A percentile compares a stretch with the other conserved stretches of the same genome.
These are phyloP conservation scores for Cucumis variabilis DNA, from an alignment of 331 rosid species.

Conservation along the genomic window DNA sequence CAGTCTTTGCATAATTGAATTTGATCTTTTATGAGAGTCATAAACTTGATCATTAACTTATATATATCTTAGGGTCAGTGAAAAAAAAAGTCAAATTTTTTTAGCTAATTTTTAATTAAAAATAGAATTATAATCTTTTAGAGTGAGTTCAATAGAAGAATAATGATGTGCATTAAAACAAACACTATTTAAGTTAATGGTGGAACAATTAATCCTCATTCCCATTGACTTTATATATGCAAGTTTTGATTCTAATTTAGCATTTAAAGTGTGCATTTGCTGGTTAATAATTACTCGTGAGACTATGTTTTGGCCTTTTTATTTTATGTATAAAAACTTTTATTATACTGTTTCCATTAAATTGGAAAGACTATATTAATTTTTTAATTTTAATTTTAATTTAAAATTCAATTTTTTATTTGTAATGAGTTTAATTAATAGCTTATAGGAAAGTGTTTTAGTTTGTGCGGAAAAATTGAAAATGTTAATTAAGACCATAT, in stretches of 20 bases:
- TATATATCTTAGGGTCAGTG: not conserved
- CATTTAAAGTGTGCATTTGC: constrained; percentile 12
- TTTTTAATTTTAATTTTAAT: no score
- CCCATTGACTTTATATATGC: not conserved
- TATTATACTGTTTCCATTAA: not conserved
- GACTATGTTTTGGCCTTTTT: not conserved
- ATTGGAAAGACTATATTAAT: not conserved
- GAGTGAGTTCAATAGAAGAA: not conserved
- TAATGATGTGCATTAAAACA: not conserved
- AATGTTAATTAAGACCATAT: no score
- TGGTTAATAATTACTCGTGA: constrained; percentile 15
- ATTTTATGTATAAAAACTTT: not conserved
- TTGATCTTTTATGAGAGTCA: not conserved
- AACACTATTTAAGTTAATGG: not conserved
- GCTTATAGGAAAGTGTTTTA: no score
- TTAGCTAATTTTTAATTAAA: no score
- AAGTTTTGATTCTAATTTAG: constrained; percentile 1
- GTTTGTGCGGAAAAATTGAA: no score
- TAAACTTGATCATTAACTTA: not conserved
- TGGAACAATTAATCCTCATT: not conserved
- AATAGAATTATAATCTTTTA: no score
- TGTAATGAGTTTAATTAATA: no score
- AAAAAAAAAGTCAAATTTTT: no score
- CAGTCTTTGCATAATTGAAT: not conserved
- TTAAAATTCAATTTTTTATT: no score